Base-by-base conservation (phyloP, 805 yeast species). In the Zygosaccharomyces gambellarensis region DNA sequence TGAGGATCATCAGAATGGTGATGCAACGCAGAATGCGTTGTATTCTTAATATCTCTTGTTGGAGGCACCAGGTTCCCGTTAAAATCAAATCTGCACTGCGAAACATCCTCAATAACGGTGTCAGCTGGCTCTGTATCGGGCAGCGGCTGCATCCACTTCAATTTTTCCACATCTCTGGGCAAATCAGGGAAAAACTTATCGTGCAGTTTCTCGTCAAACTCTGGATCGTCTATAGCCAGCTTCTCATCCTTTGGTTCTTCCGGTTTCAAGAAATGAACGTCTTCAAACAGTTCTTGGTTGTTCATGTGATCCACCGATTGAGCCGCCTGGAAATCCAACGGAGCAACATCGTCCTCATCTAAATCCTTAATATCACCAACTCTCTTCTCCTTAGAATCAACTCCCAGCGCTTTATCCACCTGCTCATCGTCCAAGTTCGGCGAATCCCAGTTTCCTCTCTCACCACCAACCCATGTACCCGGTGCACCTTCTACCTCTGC, bases 1-100 rank as follows among this genome's bases (percentile, higher is more conserved):
- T 83, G 82, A 0, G 98, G 97, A 43, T 85, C 82, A 9, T 85
- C 88, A 0, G 97, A 78, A 67, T 94, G 99, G 64, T 94, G 98
- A 61, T 89, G 97, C 23, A 94, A 75, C 0, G 96, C 99, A 36
- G 77, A 63, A 36, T 74, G 71, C 0, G 83, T 74, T 2, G 85
- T 81, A 5, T 79, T 66, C 1, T 69, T 50, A 12, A 70, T 65
- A 28, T 81, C 72, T 44, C 80, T 74, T 0, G 73, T 66, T 5
- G 85, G 84, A 5, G 82, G 73, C 3, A 94, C 73, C 51, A 94
- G 65, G 57, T 87, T 74, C 9, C 97, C 99, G 45, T 81, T 74
- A 67, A 94, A 90, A 61, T 92, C 97, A 62, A 94, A 94, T 54
- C 99, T 72, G 63, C 92, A 71, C 46, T 86, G 89, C 4, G 84